Evolutionary conservation across 2,329 filamentous ascomycete species (phyloP).

Genomic region (Tolypocladium ophioglossoides): DNA sequence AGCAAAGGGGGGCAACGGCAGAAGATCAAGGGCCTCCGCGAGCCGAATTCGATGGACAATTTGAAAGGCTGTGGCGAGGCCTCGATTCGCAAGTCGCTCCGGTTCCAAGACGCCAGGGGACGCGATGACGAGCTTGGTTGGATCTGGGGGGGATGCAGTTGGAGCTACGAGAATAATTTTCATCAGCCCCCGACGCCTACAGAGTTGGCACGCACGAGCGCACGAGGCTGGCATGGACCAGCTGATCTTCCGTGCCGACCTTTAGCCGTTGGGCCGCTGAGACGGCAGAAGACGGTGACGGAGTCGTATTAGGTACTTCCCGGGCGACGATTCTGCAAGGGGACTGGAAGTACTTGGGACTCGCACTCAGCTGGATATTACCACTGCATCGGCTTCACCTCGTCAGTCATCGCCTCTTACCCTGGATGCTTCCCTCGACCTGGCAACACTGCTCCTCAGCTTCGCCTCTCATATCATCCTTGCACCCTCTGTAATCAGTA

Average conservation of each 20-base stretch:
- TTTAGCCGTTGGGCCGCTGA: background rate
- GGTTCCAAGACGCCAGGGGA: conserved; percentile 16
- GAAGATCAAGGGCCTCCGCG: background rate
- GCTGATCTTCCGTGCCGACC: background rate
- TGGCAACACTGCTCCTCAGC: background rate
- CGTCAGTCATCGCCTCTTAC: background rate
- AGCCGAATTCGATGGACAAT: conserved; percentile 1
- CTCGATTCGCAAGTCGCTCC: conserved; percentile 13
- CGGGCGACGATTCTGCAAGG: rapidly evolving
- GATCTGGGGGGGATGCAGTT: conserved; percentile 9
- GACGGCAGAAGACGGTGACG: background rate
- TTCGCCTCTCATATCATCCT: background rate
- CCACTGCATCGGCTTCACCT: background rate
- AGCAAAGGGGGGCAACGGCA: background rate
- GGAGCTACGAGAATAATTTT: conserved; percentile 27
- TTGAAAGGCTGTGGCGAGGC: conserved; percentile 11
- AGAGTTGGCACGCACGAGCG: background rate
- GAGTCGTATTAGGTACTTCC: background rate
- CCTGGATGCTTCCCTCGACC: background rate
- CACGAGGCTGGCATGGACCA: too few species aligned
- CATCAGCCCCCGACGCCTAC: conserved; percentile 12
- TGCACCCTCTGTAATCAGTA: background rate
- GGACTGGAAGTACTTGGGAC: background rate
- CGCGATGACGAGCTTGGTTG: conserved; percentile 21
- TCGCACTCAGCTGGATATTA: too few species aligned